These are phyloP conservation scores for Magnolia kwangsiensis DNA, from an alignment of 164 flowering plant genomes.

Conservation along the genomic window DNA sequence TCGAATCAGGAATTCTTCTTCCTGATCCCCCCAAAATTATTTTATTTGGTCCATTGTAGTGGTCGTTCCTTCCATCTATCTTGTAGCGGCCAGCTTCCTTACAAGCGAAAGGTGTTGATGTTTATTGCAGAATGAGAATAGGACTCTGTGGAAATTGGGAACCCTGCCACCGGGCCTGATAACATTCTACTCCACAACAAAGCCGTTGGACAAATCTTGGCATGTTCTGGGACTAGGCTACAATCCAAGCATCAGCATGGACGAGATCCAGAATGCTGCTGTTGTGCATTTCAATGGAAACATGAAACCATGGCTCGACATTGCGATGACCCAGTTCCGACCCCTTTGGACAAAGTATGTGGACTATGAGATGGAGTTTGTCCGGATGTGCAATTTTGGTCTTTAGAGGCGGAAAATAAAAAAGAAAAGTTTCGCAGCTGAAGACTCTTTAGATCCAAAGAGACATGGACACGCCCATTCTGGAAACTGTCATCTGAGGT, in stretches of 20 bases:
- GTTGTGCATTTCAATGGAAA: conserved; percentile 31
- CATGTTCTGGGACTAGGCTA: conserved; percentile 30
- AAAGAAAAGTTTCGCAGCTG: not conserved
- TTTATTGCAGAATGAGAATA: conserved; percentile 10
- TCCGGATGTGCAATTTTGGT: conserved; percentile 20
- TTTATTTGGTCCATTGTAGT: not conserved
- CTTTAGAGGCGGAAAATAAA: not conserved
- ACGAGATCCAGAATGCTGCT: conserved; percentile 24
- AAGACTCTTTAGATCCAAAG: not conserved
- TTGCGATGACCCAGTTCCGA: conserved; percentile 28
- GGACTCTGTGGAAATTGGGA: conserved; percentile 22
- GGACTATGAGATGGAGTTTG: conserved; percentile 22
- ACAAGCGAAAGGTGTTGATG: not conserved
- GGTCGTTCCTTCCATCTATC: not conserved
- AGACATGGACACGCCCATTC: not conserved
- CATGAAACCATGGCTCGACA: conserved; percentile 26
- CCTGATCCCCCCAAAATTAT: too few species aligned
- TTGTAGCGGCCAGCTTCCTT: not conserved
- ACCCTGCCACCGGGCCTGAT: conserved; percentile 23
- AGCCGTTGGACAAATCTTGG: conserved; percentile 32
- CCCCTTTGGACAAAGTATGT: conserved; percentile 27
- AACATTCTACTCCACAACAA: conserved; percentile 30
- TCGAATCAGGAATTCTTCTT: too few species aligned
- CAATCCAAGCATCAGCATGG: conserved; percentile 30
- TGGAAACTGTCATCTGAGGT: not conserved